phyloP scores from a whole-genome alignment of 2,329 filamentous ascomycete species.

The Fusarium sp. region DNA sequence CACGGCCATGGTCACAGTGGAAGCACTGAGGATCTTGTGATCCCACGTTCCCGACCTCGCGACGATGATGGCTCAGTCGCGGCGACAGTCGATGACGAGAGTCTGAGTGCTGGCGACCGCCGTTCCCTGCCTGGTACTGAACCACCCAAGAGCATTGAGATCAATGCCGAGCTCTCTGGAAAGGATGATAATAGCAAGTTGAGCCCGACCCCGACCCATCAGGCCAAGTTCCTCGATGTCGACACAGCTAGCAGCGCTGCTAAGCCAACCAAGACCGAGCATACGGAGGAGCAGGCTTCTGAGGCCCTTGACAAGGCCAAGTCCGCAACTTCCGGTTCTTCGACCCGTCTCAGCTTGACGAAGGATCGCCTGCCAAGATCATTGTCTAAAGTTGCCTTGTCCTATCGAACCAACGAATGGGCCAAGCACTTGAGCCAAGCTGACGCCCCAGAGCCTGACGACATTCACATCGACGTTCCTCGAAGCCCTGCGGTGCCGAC shows the following conservation, averaged over 20 bases:
- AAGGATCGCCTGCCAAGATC: conserved; percentile 75
- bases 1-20: conserved; percentile 43
- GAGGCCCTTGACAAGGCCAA: conserved; percentile 51
- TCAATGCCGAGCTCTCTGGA: conserved; percentile 53
- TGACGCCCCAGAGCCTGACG: conserved; percentile 76
- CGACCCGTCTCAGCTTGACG: conserved; percentile 63
- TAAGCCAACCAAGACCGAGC: conserved; percentile 10
- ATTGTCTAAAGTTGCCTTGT: conserved; percentile 80
- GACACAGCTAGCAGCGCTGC: conserved; percentile 2
- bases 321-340: conserved; percentile 57
- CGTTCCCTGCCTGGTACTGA: conserved; percentile 44
- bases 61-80: conserved; percentile 65
- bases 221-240: conserved; percentile 19
- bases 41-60: conserved; percentile 46
- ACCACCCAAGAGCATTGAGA: conserved; percentile 50
- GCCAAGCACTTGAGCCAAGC: conserved; percentile 87
- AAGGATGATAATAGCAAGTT: conserved; percentile 32
- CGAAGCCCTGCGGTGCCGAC: conserved; percentile 1
- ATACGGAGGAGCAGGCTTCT: conserved; percentile 12
- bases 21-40: conserved; percentile 62
- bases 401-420: conserved; percentile 95
- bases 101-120: conserved; percentile 55
- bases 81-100: conserved; percentile 68
- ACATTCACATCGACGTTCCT: conserved; percentile 62
- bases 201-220: conserved; percentile 17